Evolutionary conservation across 2,329 filamentous ascomycete genomes (phyloP).

Genomic region (Hymenoscyphus occultus): DNA sequence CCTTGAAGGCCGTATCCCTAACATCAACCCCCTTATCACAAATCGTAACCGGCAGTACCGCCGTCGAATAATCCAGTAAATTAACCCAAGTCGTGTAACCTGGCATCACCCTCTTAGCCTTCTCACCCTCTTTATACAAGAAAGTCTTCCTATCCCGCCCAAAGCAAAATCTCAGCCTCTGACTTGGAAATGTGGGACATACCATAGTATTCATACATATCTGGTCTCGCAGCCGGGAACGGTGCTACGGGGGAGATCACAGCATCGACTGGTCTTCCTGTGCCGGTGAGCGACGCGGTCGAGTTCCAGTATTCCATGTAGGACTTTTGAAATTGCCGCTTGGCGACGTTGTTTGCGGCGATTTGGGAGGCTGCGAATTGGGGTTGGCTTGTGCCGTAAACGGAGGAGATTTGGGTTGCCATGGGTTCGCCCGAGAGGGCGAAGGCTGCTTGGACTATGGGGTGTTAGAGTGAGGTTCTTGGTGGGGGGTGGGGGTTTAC

Average conservation of each 20-base stretch:
- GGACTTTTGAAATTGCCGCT: constrained; percentile 52
- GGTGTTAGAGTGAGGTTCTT: neutral
- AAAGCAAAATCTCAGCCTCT: neutral
- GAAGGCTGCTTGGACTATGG: constrained; percentile 45
- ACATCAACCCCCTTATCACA: constrained; percentile 41
- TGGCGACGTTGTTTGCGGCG: constrained; percentile 45
- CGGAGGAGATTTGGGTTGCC: constrained; percentile 19
- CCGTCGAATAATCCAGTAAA: constrained; percentile 57
- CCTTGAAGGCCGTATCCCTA: constrained; percentile 38
- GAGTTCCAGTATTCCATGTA: constrained; percentile 53
- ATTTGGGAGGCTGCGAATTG: constrained; percentile 35
- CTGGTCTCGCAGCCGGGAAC: constrained; percentile 47
- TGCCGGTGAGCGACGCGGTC: constrained; percentile 26
- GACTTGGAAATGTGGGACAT: constrained; percentile 9
- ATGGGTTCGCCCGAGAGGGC: constrained; percentile 54
- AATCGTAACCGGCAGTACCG: constrained; percentile 54
- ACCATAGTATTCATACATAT: constrained; percentile 46
- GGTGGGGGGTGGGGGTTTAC: constrained; percentile 12
- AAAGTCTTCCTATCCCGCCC: constrained; percentile 13
- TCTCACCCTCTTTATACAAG: constrained; percentile 16
- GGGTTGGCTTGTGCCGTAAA: constrained; percentile 35
- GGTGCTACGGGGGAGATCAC: constrained; percentile 50
- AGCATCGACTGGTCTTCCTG: constrained; percentile 50
- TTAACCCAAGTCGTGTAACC: constrained; percentile 35
- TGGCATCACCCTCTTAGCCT: constrained; percentile 24